Conservation (phyloP, 176 grass and related monocot species). For the Ensete glaucum region DNA sequence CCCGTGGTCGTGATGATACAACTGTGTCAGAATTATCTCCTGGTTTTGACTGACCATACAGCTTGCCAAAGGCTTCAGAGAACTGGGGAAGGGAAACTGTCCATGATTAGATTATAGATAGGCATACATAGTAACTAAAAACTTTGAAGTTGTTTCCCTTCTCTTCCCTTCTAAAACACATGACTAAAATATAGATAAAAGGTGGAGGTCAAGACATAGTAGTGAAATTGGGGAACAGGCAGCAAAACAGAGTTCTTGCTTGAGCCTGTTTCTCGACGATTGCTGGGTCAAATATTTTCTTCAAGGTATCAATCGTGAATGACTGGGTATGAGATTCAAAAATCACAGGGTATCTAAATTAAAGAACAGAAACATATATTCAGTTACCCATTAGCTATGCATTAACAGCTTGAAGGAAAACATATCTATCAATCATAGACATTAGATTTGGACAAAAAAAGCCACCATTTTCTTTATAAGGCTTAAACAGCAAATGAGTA, state of each 20-base stretch:
- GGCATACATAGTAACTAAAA: too few relatives aligned
- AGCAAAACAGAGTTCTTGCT: neutral
- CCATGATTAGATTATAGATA: slow-evolving; percentile 14
- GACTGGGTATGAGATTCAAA: neutral
- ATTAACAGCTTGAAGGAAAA: too few relatives aligned
- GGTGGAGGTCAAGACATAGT: neutral
- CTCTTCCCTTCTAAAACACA: neutral
- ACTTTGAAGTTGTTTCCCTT: neutral
- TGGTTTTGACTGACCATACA: slow-evolving; percentile 85
- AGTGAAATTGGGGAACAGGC: neutral
- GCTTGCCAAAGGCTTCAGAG: slow-evolving; percentile 92
- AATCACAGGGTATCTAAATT: too few relatives aligned
- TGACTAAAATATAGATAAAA: neutral
- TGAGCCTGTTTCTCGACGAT: neutral
- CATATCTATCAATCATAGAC: too few relatives aligned
- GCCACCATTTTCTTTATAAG: too few relatives aligned
- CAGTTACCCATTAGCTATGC: too few relatives aligned
- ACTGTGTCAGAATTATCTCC: slow-evolving; percentile 48
- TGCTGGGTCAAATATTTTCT: neutral
- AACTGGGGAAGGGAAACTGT: slow-evolving; percentile 40
- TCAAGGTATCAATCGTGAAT: neutral
- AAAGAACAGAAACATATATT: too few relatives aligned
- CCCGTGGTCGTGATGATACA: slow-evolving; percentile 61
- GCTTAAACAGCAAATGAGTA: too few relatives aligned
- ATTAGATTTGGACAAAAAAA: too few relatives aligned